Conservation (phyloP, 306 rosid genomes). For the Quercus ilex region DNA sequence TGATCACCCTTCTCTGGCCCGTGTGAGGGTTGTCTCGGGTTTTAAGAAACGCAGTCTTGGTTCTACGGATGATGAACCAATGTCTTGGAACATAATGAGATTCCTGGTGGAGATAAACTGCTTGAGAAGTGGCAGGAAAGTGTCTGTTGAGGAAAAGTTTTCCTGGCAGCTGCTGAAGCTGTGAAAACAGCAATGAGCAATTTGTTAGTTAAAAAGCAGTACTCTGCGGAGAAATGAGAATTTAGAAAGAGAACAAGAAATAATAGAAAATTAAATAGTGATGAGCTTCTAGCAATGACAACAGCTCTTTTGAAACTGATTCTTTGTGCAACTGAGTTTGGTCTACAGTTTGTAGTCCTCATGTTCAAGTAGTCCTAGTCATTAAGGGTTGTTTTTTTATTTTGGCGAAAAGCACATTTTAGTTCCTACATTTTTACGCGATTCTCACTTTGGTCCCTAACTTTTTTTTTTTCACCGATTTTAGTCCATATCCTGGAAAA, state of each 20-base stretch:
- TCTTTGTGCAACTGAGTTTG: conserved; percentile 1
- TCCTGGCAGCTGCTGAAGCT: conserved; percentile 76
- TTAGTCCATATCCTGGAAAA: too few relatives aligned
- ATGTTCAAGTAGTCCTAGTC: not conserved
- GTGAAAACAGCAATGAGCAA: conserved; percentile 81
- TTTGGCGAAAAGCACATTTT: too few relatives aligned
- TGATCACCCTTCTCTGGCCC: conserved; percentile 48
- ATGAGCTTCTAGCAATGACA: conserved; percentile 4
- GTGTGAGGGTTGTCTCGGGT: conserved; percentile 58
- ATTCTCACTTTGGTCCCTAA: too few relatives aligned
- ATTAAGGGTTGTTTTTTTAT: not conserved
- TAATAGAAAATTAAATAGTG: conserved; percentile 59
- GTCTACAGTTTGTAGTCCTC: not conserved
- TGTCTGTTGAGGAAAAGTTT: conserved; percentile 46
- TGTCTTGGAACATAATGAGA: conserved; percentile 51
- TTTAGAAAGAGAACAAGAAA: conserved; percentile 81
- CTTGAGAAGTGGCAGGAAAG: conserved; percentile 80
- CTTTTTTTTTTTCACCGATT: too few relatives aligned
- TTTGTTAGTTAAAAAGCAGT: conserved; percentile 77
- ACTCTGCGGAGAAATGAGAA: conserved; percentile 68
- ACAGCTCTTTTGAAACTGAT: not conserved
- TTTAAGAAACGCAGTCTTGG: conserved; percentile 18
- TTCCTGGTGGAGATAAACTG: conserved; percentile 65
- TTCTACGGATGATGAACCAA: conserved; percentile 8
- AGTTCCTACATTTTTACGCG: too few relatives aligned